Conservation (phyloP, 805 yeast genomes). For the Clavispora fructus region DNA sequence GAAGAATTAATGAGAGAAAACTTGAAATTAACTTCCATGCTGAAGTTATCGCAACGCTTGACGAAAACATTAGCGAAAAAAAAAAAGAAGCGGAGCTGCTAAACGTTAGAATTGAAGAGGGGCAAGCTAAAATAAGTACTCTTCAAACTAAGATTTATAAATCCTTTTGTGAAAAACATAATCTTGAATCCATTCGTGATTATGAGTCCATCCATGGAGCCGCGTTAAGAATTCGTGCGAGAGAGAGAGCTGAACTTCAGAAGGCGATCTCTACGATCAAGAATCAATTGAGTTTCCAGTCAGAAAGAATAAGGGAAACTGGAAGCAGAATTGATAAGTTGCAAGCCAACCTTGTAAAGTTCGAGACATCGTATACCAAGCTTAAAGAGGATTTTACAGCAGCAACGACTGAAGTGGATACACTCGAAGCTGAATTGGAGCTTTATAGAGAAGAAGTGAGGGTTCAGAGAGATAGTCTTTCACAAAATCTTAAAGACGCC, state of each 20-base stretch:
- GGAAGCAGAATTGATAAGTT: constrained; percentile 41
- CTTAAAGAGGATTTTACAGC: constrained; percentile 31
- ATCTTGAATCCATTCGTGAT: constrained; percentile 53
- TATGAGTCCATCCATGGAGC: constrained; percentile 69
- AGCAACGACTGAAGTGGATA: constrained; percentile 32
- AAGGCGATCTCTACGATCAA: constrained; percentile 58
- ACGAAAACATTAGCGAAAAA: constrained; percentile 14
- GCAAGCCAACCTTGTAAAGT: constrained; percentile 20
- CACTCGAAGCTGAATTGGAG: constrained; percentile 23
- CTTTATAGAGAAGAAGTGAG: constrained; percentile 32
- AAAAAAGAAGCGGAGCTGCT: constrained; percentile 9
- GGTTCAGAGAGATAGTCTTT: constrained; percentile 17
- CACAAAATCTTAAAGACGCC: constrained; percentile 21
- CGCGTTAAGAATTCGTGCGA: constrained; percentile 47
- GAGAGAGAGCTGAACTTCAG: constrained; percentile 55
- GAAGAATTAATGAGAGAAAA: constrained; percentile 40
- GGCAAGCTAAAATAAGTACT: constrained; percentile 12
- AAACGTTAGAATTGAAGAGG: constrained; percentile 18
- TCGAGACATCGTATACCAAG: constrained; percentile 16
- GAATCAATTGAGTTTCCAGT: constrained; percentile 61
- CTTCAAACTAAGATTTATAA: constrained; percentile 45
- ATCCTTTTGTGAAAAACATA: constrained; percentile 51
- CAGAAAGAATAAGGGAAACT: constrained; percentile 52
- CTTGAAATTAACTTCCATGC: constrained; percentile 50
- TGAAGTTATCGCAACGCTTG: constrained; percentile 17